Base-by-base conservation (phyloP, 2,329 filamentous ascomycete species). In the Microdochium bolleyi region DNA sequence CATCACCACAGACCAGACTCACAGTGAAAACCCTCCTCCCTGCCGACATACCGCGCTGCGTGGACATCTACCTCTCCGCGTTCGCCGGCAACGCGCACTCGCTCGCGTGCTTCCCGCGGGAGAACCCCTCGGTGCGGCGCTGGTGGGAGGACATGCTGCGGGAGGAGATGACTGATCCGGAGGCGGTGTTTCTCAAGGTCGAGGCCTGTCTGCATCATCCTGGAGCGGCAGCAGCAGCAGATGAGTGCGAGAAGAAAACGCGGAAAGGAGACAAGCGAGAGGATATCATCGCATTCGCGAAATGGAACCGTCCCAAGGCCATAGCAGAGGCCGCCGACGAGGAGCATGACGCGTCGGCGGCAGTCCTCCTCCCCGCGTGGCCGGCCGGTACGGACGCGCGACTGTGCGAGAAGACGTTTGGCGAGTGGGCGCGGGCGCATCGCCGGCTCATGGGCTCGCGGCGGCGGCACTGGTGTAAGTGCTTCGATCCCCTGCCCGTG, bases 141-240 rank as follows among this genome's bases (percentile, higher is more conserved):
- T 49, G 27, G 11, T 49, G 48, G 48, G 48, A 49, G 48, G 48
- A 10, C 48, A 49, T 49, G 48, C 48, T 49, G 22, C 48, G 48
- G 22, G 16, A 10, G n/a, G 48, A 49, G 49, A 50, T 50, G 49
- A 14, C 27, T 3, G 49, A 50, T n/a, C 49, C 49, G 25, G 34
- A 37, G 3, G 49, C 49, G 25, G 27, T 22, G 13, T 50, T 50
- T n/a, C 49, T 50, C 25, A 34, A 50, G 27, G 49, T 37, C 13
- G 34, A 38, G 11, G 7, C 7, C 13, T 5, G 16, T 3, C 13
- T 16, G 5, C 11, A 11, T 30, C 5, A 5, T 30, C 11, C 27
- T 19, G 34, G 7, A 19, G 34, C n/a, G n/a, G 34, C 5, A 4
- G 14, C 13, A 24, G 13, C 22, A n/a, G n/a, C n/a, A n/a, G n/a